These are phyloP conservation scores for Macrolepiota dolichaula DNA, from an alignment of 768 basidiomycete genomes.

Conservation along the genomic window DNA sequence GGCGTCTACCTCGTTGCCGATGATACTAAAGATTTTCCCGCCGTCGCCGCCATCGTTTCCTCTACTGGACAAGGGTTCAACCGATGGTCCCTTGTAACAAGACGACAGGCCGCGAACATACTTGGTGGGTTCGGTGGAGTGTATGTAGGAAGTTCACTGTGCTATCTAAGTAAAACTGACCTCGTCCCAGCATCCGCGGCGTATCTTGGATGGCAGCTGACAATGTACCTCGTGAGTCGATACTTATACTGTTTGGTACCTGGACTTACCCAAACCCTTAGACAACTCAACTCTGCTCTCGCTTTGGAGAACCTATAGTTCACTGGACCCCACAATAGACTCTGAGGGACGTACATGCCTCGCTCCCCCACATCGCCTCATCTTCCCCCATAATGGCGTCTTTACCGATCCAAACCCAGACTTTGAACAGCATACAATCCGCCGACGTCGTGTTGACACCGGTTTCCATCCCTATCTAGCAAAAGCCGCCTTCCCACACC, in stretches of 20 bases:
- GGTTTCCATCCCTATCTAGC: conserved; percentile 72
- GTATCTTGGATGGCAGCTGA: conserved; percentile 68
- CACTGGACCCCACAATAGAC: conserved; percentile 47
- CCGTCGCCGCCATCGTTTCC: conserved; percentile 46
- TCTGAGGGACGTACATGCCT: conserved; percentile 46
- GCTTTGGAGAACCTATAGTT: conserved; percentile 73
- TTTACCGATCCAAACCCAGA: conserved; percentile 46
- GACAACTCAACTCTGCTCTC: conserved; percentile 74
- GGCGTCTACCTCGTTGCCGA: conserved; percentile 76
- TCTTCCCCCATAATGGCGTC: conserved; percentile 67
- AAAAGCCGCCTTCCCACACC: conserved; percentile 71
- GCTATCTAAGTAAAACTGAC: neutral
- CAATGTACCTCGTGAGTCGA: conserved; percentile 39
- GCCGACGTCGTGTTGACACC: conserved; percentile 47
- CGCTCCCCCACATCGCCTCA: conserved; percentile 66
- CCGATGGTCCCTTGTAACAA: conserved; percentile 61
- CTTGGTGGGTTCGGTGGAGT: conserved; percentile 53
- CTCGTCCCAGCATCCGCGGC: conserved; percentile 51
- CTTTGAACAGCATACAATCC: conserved; percentile 30
- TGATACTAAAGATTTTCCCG: conserved; percentile 57
- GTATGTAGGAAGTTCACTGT: conserved; percentile 29
- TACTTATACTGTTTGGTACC: conserved; percentile 5
- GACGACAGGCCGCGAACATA: conserved; percentile 39
- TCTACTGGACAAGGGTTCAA: conserved; percentile 32
- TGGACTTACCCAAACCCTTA: conserved; percentile 19